Evolutionary conservation across 2,329 filamentous ascomycete genomes (phyloP), one percentile per base, ranked within the genome.

Genomic region (Verticillium zaregamsianum): DNA sequence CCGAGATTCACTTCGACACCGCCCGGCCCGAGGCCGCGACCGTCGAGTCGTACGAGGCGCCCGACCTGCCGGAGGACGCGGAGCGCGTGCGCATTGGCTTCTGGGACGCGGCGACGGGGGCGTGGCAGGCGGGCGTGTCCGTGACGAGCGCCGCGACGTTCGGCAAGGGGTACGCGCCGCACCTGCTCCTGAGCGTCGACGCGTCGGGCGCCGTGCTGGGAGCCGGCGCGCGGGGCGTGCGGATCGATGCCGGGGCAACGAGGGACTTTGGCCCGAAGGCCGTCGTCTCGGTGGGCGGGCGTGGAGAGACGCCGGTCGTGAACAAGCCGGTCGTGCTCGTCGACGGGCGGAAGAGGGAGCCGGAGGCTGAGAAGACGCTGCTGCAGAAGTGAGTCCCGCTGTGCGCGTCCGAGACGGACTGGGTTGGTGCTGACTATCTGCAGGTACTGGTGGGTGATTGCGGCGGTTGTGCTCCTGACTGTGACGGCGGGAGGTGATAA

Each of bases 391-490:
- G 79, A 68, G 82, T 79, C 55, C 25, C 23, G 55, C 25, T 25
- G 25, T 31, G 15, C n/a, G 9, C 20, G n/a, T 20, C 4, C 20
- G n/a, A 12, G 37, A 33, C 20, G 59, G 15, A 17, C 32, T 9
- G 5, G 35, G 54, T 9, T 3, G 56, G 62, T 71, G 70, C 77
- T 82, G 72, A 80, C 70, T 31, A 61, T 31, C 45, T 61, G 59
- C 66, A 88, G 86, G 73, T 90, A 90, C 72, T 90, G 87, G 87
- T 90, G 86, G 86, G 72, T 86, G 67, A 74, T 87, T 73, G 81
- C 76, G 23, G 79, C 85, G 32, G 80, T 79, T 31, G 76, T 81
- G 32, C 68, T 89, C 57, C 71, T 90, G 66, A 71, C 85, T 7
- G 67, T 87, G 65, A 77, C 81, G 58, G 80, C 81, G 12, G 45